Evolutionary conservation across 2,329 filamentous ascomycete species (phyloP), one percentile per base, ranked within the genome.

Genomic region (Alternaria ventricosa): DNA sequence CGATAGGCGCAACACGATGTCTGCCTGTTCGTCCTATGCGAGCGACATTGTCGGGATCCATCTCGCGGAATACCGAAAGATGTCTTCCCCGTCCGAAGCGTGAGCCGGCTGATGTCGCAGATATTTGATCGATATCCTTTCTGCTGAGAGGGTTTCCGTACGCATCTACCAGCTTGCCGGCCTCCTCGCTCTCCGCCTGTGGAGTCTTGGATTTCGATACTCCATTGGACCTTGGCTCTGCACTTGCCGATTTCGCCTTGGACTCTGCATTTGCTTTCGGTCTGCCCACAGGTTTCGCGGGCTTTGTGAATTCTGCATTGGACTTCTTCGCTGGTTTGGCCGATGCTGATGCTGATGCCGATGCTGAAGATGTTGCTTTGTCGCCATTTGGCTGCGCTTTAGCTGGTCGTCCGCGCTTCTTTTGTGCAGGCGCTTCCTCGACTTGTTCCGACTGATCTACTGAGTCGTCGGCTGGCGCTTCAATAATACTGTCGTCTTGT

Each of bases 1-100:
- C 89, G 33, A 97, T 81, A 0, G 94, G 96, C 64, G 88, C 88
- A 65, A 93, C 90, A 10, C 92, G 93, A 56, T 89, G 88, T 60
- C 96, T 88, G 3, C 93, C 94, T 12, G 91, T 95, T 57, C 93
- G 89, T 27, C 71, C 74, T 12, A 76, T 63, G 0, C 67, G 67
- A 25, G 72, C 71, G 47, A 74, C 63, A 27, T 72, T 64, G 10
- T 78, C 73, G 25, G 75, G 75, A 22, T 73, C 75, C 53, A 79
- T 66, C 51, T 78, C 74, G 28, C 77, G 75, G 22, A 72, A 79
- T 15, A 79, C 70, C 3, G 77, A 79, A 8, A 78, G 65, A 46
- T 76, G 70, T n/a, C 77, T 73, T n/a, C 76, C 76, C 22, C 76
- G 73, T 20, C 74, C 75, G 36, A 70, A 78, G 28, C 76, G 68